Conservation (phyloP, 441 rosid species). For the Croton laevigatus region DNA sequence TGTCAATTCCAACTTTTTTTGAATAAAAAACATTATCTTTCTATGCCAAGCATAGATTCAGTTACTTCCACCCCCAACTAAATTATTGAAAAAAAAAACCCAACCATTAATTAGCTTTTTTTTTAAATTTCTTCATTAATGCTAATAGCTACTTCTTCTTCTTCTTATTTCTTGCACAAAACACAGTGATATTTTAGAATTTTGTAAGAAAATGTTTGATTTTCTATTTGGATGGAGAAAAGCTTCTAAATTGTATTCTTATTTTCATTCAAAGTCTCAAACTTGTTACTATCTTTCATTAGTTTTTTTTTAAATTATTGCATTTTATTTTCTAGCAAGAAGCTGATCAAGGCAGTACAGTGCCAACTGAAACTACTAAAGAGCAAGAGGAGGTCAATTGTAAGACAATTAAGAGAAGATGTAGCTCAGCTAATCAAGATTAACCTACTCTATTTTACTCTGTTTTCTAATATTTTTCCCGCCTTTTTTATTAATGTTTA, state of each 20-base stretch:
- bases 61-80: not conserved
- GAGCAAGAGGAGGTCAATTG: conserved; percentile 57
- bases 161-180: not conserved
- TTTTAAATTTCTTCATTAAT: no score
- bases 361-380: conserved; percentile 54
- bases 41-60: not conserved
- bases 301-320: not conserved
- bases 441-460: conserved; percentile 10
- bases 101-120: no score
- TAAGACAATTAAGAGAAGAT: conserved; percentile 54
- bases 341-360: conserved; percentile 48
- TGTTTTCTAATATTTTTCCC: not conserved
- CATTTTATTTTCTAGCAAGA: conserved; percentile 46
- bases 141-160: no score
- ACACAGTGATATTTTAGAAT: not conserved
- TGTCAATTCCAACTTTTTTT: conserved; percentile 23
- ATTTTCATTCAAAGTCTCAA: not conserved
- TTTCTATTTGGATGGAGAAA: conserved; percentile 75
- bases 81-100: not conserved
- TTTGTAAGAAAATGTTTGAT: conserved; percentile 43
- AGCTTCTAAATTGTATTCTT: conserved; percentile 61
- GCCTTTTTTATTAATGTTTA: not conserved
- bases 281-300: not conserved
- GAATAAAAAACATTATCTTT: no score
- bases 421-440: conserved; percentile 58